Conservation (phyloP, 1,139 yeast species). For the Blastobotrys petasosporus region DNA sequence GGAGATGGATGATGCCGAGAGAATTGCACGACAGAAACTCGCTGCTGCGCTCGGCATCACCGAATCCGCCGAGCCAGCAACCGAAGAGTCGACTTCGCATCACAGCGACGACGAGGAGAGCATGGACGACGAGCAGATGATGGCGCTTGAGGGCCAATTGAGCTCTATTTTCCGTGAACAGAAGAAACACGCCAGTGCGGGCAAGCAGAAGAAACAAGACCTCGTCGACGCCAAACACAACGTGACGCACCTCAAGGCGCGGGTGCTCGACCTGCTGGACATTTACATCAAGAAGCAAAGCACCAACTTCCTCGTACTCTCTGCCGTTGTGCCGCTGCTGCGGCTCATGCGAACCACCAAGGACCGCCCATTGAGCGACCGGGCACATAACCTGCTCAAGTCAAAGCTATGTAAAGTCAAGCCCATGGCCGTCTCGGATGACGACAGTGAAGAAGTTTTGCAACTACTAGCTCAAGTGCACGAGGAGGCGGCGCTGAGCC, state of each 20-base stretch:
- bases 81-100: constrained; percentile 33
- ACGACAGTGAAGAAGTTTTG: constrained; percentile 17
- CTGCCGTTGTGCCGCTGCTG: constrained; percentile 54
- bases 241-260: constrained; percentile 70
- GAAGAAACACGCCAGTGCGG: constrained; percentile 20
- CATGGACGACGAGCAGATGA: constrained; percentile 96
- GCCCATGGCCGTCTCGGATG: constrained; percentile 16
- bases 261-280: constrained; percentile 73
- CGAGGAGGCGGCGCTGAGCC: constrained; percentile 38
- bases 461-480: constrained; percentile 33
- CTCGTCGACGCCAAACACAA: constrained; percentile 76
- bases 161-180: constrained; percentile 77
- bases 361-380: constrained; percentile 63
- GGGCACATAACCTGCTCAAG: constrained; percentile 68
- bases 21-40: constrained; percentile 31
- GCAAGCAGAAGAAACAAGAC: constrained; percentile 26
- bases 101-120: constrained; percentile 62
- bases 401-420: constrained; percentile 54
- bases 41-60: constrained; percentile 43
- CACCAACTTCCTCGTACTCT: constrained; percentile 38
- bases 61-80: constrained; percentile 9
- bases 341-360: constrained; percentile 57
- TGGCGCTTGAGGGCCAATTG: constrained; percentile 83
- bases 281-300: constrained; percentile 48
- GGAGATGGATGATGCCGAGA: constrained; percentile 26